Base-by-base conservation (phyloP, 768 basidiomycete genomes). In the Cyathus striatus region DNA sequence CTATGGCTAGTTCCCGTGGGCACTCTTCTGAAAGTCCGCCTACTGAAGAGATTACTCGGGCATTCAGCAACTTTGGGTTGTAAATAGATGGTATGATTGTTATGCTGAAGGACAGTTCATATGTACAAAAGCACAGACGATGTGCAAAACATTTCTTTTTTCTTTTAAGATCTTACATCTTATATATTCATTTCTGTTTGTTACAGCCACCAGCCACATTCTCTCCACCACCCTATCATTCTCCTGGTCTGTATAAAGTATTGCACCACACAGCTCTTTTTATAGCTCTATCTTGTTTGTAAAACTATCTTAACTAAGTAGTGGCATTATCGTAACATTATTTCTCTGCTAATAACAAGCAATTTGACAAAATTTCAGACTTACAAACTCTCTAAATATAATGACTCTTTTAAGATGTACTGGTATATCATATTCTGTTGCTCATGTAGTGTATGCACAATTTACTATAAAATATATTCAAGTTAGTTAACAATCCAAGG, bases 401-500 rank as follows among this genome's bases (percentile, higher is more conserved):
- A n/a, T n/a, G n/a, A n/a, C n/a, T n/a, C n/a, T n/a, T n/a, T n/a
- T n/a, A n/a, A n/a, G n/a, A n/a, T n/a, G n/a, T n/a, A n/a, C n/a
- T n/a, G n/a, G n/a, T n/a, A n/a, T n/a, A n/a, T n/a, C n/a, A n/a
- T n/a, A n/a, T n/a, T n/a, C n/a, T n/a, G n/a, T n/a, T n/a, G n/a
- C n/a, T n/a, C n/a, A n/a, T n/a, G n/a, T n/a, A n/a, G n/a, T n/a
- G n/a, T n/a, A n/a, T n/a, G n/a, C n/a, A n/a, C n/a, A n/a, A n/a
- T n/a, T n/a, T n/a, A n/a, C n/a, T n/a, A n/a, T n/a, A n/a, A n/a
- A n/a, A n/a, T n/a, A n/a, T n/a, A n/a, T n/a, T n/a, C n/a, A n/a
- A n/a, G n/a, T 70, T 70, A 85, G 53, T 78, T 73, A 27, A 84
- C 67, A 52, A 96, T 87, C 86, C 88, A 92, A 23, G 90, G 91